phyloP scores from a whole-genome alignment of 768 basidiomycete species.

The Podaxis carcinomalis region DNA sequence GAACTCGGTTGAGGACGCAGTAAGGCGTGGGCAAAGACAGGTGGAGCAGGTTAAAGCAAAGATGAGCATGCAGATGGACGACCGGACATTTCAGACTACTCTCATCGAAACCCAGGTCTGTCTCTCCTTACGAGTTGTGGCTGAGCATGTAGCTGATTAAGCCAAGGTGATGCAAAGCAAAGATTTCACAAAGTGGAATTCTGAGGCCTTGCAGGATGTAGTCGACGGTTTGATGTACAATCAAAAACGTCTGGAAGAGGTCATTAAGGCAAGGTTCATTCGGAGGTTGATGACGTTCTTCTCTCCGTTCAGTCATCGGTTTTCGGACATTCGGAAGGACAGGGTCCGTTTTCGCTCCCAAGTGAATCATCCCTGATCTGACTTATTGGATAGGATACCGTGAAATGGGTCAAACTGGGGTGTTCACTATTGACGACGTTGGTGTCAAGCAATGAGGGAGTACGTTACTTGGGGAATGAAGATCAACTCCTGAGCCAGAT shows the following conservation, averaged over 20 bases:
- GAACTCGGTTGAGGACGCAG: conserved; percentile 80
- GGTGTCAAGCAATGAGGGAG: conserved; percentile 77
- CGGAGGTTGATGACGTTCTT: conserved; percentile 91
- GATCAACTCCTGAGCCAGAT: conserved; percentile 85
- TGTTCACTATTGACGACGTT: conserved; percentile 81
- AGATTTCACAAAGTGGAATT: conserved; percentile 91
- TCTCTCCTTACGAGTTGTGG: neutral
- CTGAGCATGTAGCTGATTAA: neutral
- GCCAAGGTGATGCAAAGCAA: conserved; percentile 78
- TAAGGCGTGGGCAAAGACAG: conserved; percentile 84
- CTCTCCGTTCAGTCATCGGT: conserved; percentile 85
- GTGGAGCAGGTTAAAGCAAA: conserved; percentile 89
- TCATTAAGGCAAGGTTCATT: conserved; percentile 86
- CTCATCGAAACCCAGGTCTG: conserved; percentile 83
- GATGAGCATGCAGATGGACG: conserved; percentile 92
- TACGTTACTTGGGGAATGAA: conserved; percentile 74
- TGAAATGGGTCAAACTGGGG: conserved; percentile 84
- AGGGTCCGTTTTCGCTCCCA: conserved; percentile 37
- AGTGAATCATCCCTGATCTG: neutral
- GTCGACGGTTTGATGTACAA: conserved; percentile 92
- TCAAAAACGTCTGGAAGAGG: conserved; percentile 90
- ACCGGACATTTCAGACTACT: conserved; percentile 80
- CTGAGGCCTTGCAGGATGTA: conserved; percentile 81
- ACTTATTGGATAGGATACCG: conserved; percentile 52
- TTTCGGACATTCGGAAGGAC: conserved; percentile 73